A percentile compares a stretch with the other conserved stretches of the same genome.
Conservation (phyloP, 2,329 filamentous ascomycete species). For the Aspergillus arachidicola region DNA sequence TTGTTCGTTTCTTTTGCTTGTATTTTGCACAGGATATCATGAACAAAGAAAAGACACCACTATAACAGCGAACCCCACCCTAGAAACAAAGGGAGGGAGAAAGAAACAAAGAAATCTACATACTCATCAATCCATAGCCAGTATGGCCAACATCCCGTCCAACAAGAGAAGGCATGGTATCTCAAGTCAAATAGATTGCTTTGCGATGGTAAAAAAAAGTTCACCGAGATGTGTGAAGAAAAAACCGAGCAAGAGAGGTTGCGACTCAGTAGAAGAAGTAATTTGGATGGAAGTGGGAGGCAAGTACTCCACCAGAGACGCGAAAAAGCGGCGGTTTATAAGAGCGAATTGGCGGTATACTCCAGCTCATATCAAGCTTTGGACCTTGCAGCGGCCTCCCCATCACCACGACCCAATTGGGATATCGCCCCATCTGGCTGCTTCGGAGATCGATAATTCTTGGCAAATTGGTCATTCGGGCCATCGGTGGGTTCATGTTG, state of each 20-base stretch:
- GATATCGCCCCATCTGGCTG: neutral
- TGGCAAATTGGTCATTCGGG: neutral
- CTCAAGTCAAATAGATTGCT: neutral
- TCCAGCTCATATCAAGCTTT: neutral
- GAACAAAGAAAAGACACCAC: neutral
- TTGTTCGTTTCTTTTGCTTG: neutral
- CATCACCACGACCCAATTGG: neutral
- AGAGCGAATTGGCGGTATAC: neutral
- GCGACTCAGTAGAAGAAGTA: neutral
- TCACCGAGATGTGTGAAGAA: neutral
- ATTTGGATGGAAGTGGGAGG: neutral
- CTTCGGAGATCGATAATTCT: neutral
- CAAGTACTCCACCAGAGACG: neutral
- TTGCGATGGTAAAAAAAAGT: neutral
- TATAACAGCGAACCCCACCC: neutral
- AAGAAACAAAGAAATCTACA: conserved; percentile 11
- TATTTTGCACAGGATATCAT: neutral
- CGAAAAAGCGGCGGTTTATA: neutral
- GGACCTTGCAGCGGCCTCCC: neutral
- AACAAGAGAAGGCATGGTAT: conserved; percentile 33
- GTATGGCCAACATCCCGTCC: conserved; percentile 49
- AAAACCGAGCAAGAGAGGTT: neutral
- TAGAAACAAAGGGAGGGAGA: neutral
- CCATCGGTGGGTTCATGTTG: neutral
- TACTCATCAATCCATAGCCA: conserved; percentile 61